These are phyloP conservation scores for Fusarium equiseti DNA, from an alignment of 2,329 filamentous ascomycete genomes.

Conservation along the genomic window DNA sequence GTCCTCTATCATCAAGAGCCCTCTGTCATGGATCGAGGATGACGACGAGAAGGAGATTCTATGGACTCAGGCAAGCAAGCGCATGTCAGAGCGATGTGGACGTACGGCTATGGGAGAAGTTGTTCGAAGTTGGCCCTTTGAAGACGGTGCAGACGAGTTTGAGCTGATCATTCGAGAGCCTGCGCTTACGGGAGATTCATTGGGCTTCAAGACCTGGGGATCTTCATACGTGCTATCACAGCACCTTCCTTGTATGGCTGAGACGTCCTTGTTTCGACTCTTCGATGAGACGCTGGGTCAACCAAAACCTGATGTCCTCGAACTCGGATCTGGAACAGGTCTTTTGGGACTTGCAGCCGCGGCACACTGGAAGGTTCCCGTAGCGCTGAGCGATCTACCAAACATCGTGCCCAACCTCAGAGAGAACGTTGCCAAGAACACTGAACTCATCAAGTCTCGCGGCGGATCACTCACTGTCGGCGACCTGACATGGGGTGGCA, in stretches of 20 bases:
- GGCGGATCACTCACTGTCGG: constrained; percentile 72
- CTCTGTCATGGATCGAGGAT: constrained; percentile 75
- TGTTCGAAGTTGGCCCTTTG: constrained; percentile 66
- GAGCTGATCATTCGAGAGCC: constrained; percentile 85
- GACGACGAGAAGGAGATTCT: constrained; percentile 75
- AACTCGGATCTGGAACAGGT: constrained; percentile 91
- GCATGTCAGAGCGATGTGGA: constrained; percentile 88
- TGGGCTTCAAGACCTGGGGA: constrained; percentile 96
- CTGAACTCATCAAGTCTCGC: constrained; percentile 62
- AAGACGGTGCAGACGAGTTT: constrained; percentile 57
- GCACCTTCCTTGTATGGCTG: constrained; percentile 68
- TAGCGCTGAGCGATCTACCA: constrained; percentile 85
- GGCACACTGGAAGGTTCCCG: constrained; percentile 72
- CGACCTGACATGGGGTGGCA: constrained; percentile 79
- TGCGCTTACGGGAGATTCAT: constrained; percentile 84
- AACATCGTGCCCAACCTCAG: constrained; percentile 84
- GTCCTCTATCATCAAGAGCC: constrained; percentile 74
- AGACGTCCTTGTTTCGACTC: constrained; percentile 59
- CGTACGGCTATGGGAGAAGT: constrained; percentile 72
- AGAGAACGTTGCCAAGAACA: constrained; percentile 78
- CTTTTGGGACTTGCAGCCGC: constrained; percentile 90
- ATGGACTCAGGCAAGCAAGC: constrained; percentile 82
- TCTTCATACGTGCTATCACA: constrained; percentile 88
- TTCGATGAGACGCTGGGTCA: constrained; percentile 54
- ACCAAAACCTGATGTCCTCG: constrained; percentile 65